Evolutionary conservation across 139 green algal genomes (phyloP), one percentile per base, ranked within the genome.

Genomic region (Chlamydomonas incerta): DNA sequence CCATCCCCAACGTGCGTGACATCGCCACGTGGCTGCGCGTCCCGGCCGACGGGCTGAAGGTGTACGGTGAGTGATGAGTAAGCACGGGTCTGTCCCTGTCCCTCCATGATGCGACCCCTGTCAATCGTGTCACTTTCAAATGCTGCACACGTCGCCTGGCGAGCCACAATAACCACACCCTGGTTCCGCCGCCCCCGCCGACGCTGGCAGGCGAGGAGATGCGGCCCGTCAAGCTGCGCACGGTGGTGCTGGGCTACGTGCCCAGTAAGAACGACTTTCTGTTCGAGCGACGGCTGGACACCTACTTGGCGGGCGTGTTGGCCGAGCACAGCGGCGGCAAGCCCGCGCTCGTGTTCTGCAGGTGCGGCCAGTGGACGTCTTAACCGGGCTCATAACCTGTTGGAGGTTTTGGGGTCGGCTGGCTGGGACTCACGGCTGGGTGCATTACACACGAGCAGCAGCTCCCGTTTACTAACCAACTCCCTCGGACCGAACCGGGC

Each of bases 271-370:
- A 95, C 73, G 93, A 96, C 80, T 97, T 97, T 80, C 71, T 96
- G 47, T 99, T 99, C 85, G 95, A 99, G 83, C 82, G 88, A 37
- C 73, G 89, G 31, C 91, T 99, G 33, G 97, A 95, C 81, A 88
- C 95, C 28, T 84, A 96, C 83, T 68, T 99, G 26, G 87, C 60
- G 47, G 76, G 79, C 15, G 85, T 99, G 23, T 72, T 99, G 9
- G 26, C 68, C 0, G 91, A 98, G 70, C 87, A 93, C 93, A 95
- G 90, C 87, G 81, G 80, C 2, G 90, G 94, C 5, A 96, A 94
- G 81, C 97, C 97, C 2, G 77, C 93, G 0, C 92, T 99, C 18
- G 87, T 99, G 3, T 99, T 99, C 84, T 99, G 97, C 92, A 95
- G 91, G 94, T 92, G 57, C 60, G 87, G 23, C 41, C 8, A 8